Percentiles rank a stretch among this genome's conserved stretches.
These are phyloP conservation scores for Nasturtium officinale DNA, from an alignment of 345 rosid genomes.

Conservation along the genomic window DNA sequence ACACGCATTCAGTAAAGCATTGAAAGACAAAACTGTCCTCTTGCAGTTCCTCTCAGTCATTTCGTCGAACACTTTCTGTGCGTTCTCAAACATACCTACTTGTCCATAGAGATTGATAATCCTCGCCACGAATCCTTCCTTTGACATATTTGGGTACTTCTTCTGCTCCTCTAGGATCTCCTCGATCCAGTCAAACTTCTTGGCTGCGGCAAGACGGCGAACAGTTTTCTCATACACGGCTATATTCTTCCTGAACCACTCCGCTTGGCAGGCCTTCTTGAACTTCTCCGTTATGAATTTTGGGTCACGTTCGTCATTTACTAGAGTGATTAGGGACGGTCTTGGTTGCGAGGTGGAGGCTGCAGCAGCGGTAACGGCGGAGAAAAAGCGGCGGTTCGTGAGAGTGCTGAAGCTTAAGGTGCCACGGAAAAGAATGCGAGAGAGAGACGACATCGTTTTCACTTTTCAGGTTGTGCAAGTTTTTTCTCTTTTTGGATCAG, in stretches of 20 bases:
- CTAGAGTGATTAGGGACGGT: constrained; percentile 35
- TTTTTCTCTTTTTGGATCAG: constrained; percentile 6
- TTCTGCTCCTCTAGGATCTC: constrained; percentile 75
- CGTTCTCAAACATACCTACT: constrained; percentile 65
- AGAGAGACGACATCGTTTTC: constrained; percentile 44
- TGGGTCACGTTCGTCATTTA: constrained; percentile 62
- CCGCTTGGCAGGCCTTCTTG: constrained; percentile 52
- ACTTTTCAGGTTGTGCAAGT: constrained; percentile 11
- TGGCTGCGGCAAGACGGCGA: constrained; percentile 66
- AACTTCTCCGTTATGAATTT: constrained; percentile 62
- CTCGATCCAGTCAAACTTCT: constrained; percentile 52
- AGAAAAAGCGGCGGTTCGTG: constrained; percentile 36
- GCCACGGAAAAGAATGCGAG: constrained; percentile 49
- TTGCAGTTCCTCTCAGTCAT: constrained; percentile 58
- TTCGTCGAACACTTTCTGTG: constrained; percentile 77
- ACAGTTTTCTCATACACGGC: constrained; percentile 52
- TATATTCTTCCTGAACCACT: constrained; percentile 56
- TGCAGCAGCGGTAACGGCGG: constrained; percentile 30
- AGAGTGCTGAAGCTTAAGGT: constrained; percentile 42
- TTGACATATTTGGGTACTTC: constrained; percentile 55
- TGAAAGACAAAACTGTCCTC: constrained; percentile 63
- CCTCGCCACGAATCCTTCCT: constrained; percentile 61
- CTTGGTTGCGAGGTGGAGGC: constrained; percentile 4
- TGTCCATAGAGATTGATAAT: constrained; percentile 55
- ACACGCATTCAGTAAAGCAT: constrained; percentile 61